These are phyloP conservation scores for Leccinum imitatum DNA, from an alignment of 768 basidiomycete genomes.

Conservation along the genomic window DNA sequence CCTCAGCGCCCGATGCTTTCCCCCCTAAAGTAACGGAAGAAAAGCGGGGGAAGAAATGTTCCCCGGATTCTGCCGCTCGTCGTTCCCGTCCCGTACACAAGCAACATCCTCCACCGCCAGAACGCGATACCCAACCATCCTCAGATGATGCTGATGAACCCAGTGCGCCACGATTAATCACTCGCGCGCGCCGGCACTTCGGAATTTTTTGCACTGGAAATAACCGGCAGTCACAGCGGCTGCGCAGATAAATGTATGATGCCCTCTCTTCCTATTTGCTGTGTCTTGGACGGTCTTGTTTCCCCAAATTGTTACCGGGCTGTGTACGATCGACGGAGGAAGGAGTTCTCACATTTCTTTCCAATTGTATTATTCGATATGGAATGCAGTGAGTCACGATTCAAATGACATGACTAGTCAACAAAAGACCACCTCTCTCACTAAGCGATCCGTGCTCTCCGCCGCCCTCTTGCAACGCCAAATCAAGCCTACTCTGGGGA, in stretches of 20 bases:
- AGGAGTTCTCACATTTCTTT: constrained; percentile 3
- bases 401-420: constrained; percentile 14
- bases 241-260: constrained; percentile 8
- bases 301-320: constrained; percentile 1
- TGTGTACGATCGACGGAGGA: constrained; percentile 13
- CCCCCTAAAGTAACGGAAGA: constrained; percentile 21
- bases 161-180: constrained; percentile 7
- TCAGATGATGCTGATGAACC: constrained; percentile 9
- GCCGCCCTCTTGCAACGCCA: neutral
- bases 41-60: constrained; percentile 15
- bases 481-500: neutral
- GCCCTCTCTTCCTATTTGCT: neutral
- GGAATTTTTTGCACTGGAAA: constrained; percentile 41
- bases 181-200: constrained; percentile 28
- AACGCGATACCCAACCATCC: constrained; percentile 6
- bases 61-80: constrained; percentile 6
- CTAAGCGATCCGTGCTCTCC: neutral
- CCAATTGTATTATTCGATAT: constrained; percentile 5
- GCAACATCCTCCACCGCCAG: constrained; percentile 20
- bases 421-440: constrained; percentile 28
- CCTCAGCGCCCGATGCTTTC: constrained; percentile 40
- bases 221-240: constrained; percentile 15
- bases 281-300: constrained; percentile 4
- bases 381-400: neutral
- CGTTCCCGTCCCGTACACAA: constrained; percentile 30